Percentiles rank a stretch among this genome's conserved stretches.
Conservation (phyloP, 345 rosid species). For the Lumnitzera racemosa region DNA sequence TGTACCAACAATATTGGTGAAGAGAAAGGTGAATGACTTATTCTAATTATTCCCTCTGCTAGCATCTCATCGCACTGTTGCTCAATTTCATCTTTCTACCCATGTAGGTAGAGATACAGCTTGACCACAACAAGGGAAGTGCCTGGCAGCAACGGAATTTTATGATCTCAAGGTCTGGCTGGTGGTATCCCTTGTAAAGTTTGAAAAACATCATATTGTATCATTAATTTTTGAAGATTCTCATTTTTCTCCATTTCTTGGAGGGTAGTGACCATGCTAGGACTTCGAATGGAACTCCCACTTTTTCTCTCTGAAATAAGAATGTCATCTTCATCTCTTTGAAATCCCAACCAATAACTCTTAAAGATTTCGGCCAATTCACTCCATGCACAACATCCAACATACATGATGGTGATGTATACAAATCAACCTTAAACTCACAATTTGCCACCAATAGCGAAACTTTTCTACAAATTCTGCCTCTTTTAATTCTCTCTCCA, state of each 20-base stretch:
- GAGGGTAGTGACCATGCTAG: no score
- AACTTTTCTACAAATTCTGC: no score
- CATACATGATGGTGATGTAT: background rate
- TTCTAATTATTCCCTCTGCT: background rate
- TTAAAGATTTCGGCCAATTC: background rate
- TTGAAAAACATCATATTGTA: background rate
- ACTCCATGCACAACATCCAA: background rate
- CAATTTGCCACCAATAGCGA: background rate
- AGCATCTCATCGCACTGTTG: background rate
- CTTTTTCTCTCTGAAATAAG: no score
- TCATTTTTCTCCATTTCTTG: no score
- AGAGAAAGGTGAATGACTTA: background rate
- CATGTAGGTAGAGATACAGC: background rate
- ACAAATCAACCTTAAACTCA: background rate
- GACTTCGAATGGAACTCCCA: no score
- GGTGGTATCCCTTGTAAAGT: background rate
- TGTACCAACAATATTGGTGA: background rate
- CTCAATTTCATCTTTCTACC: background rate
- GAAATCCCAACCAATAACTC: background rate
- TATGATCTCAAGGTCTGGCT: background rate
- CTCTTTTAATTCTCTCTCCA: no score
- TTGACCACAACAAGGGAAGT: background rate
- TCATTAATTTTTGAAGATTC: no score
- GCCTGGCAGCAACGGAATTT: background rate
- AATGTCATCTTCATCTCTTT: background rate